Evolutionary conservation across 176 grass and related monocot genomes (phyloP).

Genomic region (Bolboschoenus planiculmis): DNA sequence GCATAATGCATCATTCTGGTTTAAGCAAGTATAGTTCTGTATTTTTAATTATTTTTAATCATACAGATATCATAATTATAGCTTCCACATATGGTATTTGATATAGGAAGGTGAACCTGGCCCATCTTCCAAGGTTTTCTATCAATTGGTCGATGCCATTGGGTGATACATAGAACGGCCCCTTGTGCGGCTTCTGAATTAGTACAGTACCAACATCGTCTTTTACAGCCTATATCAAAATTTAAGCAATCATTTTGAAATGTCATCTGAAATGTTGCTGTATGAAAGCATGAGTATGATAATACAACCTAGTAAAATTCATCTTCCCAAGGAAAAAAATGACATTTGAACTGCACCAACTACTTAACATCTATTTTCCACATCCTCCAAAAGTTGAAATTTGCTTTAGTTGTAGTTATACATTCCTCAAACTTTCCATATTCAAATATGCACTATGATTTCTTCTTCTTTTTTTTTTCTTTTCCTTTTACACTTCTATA

Average conservation of each 20-base stretch:
- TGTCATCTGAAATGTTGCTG: background rate
- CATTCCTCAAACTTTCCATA: background rate
- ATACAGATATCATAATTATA: background rate
- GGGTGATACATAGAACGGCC: slow-evolving; percentile 84
- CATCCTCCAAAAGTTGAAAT: background rate
- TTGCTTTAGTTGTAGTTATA: background rate
- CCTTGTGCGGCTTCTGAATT: slow-evolving; percentile 87
- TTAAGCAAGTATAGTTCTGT: background rate
- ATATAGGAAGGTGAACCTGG: slow-evolving; percentile 44
- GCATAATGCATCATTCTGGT: background rate
- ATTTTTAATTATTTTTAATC: slow-evolving; percentile 1
- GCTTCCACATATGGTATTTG: background rate
- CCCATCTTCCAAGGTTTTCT: slow-evolving; percentile 88
- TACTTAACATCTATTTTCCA: background rate
- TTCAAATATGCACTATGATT: background rate
- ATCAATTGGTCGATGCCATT: slow-evolving; percentile 90
- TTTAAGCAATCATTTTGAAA: background rate
- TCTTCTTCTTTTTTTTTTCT: background rate
- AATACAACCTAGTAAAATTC: background rate
- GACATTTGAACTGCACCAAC: background rate
- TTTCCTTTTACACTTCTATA: background rate
- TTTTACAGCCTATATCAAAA: slow-evolving; percentile 65
- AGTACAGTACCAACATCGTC: slow-evolving; percentile 89
- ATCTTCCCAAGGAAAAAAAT: background rate
- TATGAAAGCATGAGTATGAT: background rate